phyloP scores from a whole-genome alignment of 108 stramenopile genomes.

The Hondaea fermentalgiana region DNA sequence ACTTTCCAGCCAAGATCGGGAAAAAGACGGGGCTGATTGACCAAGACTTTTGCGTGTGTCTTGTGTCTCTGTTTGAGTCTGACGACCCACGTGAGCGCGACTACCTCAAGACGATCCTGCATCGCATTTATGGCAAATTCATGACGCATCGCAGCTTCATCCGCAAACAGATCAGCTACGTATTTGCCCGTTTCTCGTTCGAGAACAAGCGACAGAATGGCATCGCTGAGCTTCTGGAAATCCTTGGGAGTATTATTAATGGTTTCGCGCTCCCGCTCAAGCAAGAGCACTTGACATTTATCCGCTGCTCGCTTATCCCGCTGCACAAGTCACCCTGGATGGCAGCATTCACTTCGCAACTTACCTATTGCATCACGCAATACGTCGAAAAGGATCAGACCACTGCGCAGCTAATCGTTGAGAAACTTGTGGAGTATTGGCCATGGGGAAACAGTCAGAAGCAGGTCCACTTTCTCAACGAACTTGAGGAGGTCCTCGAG shows the following conservation, averaged over 20 bases:
- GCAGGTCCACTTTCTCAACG: constrained; percentile 89
- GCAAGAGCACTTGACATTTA: constrained; percentile 92
- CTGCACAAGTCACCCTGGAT: constrained; percentile 97
- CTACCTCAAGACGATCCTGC: constrained; percentile 95
- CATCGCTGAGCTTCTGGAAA: constrained; percentile 92
- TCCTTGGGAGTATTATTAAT: constrained; percentile 93
- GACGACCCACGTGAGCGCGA: constrained; percentile 98
- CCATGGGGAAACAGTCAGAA: constrained; percentile 84
- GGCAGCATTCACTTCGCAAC: constrained; percentile 90
- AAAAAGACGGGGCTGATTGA: constrained; percentile 49
- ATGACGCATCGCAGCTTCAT: constrained; percentile 95
- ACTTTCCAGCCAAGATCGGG: constrained; percentile 94
- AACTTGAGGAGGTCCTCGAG: constrained; percentile 93
- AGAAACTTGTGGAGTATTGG: constrained; percentile 94
- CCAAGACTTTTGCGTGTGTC: not conserved
- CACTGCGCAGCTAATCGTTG: constrained; percentile 86
- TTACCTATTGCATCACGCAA: constrained; percentile 97
- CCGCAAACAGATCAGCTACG: constrained; percentile 88
- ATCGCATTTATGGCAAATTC: constrained; percentile 97
- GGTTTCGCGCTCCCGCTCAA: constrained; percentile 91
- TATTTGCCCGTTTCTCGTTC: constrained; percentile 91
- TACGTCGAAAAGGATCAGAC: constrained; percentile 99
- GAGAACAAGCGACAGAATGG: constrained; percentile 94
- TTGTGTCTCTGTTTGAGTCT: constrained; percentile 76
- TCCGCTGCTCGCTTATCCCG: constrained; percentile 85